Base-by-base conservation (phyloP, 2,329 filamentous ascomycete genomes). In the Paraconiothyrium brasiliense region DNA sequence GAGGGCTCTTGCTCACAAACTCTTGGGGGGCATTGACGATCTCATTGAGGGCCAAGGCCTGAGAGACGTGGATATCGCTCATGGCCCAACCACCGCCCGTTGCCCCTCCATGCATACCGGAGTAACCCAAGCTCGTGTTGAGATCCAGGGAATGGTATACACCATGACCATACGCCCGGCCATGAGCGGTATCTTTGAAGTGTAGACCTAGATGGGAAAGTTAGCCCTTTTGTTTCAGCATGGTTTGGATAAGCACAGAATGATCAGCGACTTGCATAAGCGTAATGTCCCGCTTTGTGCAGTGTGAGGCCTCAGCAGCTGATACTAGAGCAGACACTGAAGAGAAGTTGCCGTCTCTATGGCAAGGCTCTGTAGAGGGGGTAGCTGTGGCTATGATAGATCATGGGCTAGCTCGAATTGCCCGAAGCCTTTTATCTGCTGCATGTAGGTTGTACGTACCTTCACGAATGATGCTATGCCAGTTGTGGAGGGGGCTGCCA, bases 401-500 rank as follows among this genome's bases (percentile, higher is more conserved):
- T 24, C 7, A 9, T 20, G 14, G 14, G 30, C 20, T 46, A n/a
- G n/a, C 11, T 13, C 24, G 43, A 10, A 24, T 13, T 46, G 20
- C 11, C 43, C 20, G 20, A 10, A 20, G 9, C 20, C 11, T 20
- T 46, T 8, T 2, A 13, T 24, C 11, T 7, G 7, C 10, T 24
- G 43, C 11, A 11, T 46, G n/a, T 24, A 22, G 20, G 24, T 4
- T 24, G n/a, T 7, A 41, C 50, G 11, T 54, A 54, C 50, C 93
- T 62, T 90, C 87, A 35, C 93, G 88, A 64, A 97, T 88, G 69
- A 97, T 97, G 69, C 90, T 91, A 77, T 97, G 94, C 94, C 94
- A 97, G 70, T 97, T 97, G 3, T 77, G 67, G 3, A 97, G 66
- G 0, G 80, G 76, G 70, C 92, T 96, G 6, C 93, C 94, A 75